Conservation (phyloP, 164 flowering plant genomes). For the Magnolia sinica region DNA sequence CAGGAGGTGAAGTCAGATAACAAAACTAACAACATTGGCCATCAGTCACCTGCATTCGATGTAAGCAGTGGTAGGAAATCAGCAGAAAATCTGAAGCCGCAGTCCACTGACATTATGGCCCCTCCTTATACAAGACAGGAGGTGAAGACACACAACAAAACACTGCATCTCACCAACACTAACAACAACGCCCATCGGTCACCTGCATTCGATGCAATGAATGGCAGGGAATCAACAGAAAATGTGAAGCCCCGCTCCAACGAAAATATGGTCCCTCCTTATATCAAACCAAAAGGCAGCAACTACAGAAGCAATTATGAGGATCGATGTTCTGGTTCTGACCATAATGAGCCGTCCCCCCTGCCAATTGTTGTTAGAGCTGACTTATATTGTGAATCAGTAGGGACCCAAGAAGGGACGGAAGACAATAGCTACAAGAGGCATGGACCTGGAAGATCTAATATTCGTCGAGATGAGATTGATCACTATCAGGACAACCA, state of each 20-base stretch:
- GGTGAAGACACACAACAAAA: neutral
- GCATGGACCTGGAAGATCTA: constrained; percentile 4
- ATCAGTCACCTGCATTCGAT: neutral
- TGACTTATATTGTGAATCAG: neutral
- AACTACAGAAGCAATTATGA: constrained; percentile 1
- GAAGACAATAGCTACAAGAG: neutral
- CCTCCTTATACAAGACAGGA: constrained; percentile 39
- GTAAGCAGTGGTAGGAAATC: neutral
- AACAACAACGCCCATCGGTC: constrained; percentile 1
- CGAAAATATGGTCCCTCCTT: constrained; percentile 36
- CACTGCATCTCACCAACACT: neutral
- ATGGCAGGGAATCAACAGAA: constrained; percentile 18
- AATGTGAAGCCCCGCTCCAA: constrained; percentile 16
- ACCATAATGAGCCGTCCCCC: constrained; percentile 1
- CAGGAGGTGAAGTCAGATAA: constrained; percentile 3
- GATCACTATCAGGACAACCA: neutral
- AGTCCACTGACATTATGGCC: constrained; percentile 9
- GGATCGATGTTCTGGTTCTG: constrained; percentile 1
- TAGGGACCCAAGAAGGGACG: neutral
- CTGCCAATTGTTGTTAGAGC: neutral
- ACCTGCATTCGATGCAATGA: constrained; percentile 9
- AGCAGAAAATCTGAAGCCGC: constrained; percentile 8
- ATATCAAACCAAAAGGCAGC: constrained; percentile 24
- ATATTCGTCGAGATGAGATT: constrained; percentile 5
- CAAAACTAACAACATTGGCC: neutral